Evolutionary conservation across 805 yeast species (phyloP).

Genomic region (Lipomyces yamadae): DNA sequence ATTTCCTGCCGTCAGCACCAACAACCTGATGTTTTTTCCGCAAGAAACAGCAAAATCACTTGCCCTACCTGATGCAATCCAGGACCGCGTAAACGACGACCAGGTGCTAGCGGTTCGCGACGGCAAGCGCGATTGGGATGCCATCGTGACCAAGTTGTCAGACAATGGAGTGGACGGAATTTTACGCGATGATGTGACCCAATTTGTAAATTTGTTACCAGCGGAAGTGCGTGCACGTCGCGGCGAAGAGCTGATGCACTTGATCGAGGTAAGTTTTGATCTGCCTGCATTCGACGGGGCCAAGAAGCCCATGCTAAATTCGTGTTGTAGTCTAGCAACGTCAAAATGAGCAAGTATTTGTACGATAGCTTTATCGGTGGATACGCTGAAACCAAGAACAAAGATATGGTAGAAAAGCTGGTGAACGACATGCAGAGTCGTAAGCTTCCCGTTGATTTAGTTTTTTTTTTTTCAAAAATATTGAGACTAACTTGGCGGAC

Average conservation of each 20-base stretch:
- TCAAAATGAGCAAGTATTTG: constrained; percentile 6
- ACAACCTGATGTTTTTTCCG: constrained; percentile 17
- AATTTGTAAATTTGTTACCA: constrained; percentile 42
- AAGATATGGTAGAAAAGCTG: constrained; percentile 37
- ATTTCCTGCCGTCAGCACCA: constrained; percentile 17
- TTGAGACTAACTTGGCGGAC: not conserved
- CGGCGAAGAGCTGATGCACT: constrained; percentile 36
- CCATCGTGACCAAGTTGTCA: constrained; percentile 28
- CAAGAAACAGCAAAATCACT: constrained; percentile 5
- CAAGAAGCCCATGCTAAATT: not conserved
- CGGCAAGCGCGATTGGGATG: constrained; percentile 37
- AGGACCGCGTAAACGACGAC: constrained; percentile 32
- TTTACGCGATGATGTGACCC: constrained; percentile 39
- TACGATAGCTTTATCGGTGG: constrained; percentile 44
- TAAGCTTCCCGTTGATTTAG: not conserved
- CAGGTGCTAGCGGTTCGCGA: constrained; percentile 25
- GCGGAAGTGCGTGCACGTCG: constrained; percentile 36
- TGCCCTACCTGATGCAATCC: constrained; percentile 32
- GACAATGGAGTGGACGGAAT: constrained; percentile 39
- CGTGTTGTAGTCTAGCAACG: not conserved
- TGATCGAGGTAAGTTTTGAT: constrained; percentile 36
- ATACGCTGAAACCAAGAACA: constrained; percentile 43
- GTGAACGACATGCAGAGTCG: constrained; percentile 36
- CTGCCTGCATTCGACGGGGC: too few species aligned
- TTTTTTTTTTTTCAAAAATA: not conserved